Conservation (phyloP, 108 stramenopile species). For the Aurantiochytrium sp. region DNA sequence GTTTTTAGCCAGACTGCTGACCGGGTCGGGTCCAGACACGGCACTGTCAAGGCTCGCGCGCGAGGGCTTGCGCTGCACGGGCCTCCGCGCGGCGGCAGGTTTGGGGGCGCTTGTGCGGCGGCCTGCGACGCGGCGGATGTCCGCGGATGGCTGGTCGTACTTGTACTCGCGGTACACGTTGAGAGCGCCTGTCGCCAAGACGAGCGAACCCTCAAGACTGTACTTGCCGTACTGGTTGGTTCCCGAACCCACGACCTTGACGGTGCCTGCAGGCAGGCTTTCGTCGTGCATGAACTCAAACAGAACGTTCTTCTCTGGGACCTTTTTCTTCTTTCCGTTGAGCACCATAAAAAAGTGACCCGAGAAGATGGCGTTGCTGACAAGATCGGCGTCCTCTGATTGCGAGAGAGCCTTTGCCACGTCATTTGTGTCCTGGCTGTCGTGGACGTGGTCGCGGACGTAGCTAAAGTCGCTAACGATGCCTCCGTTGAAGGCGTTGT, state of each 20-base stretch:
- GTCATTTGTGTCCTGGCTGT: not conserved
- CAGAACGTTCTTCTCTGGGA: not conserved
- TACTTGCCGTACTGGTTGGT: not conserved
- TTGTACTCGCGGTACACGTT: conserved; percentile 21
- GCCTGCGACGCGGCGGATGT: not conserved
- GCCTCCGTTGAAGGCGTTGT: conserved; percentile 1
- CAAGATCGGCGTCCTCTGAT: not conserved
- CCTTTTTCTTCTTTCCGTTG: not conserved
- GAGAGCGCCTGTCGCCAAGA: conserved; percentile 14
- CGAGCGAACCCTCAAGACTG: not conserved
- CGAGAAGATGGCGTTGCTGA: not conserved
- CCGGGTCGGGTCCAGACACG: not conserved
- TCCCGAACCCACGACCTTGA: not conserved
- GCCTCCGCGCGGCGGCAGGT: not conserved
- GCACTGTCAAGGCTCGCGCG: not conserved
- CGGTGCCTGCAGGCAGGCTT: not conserved
- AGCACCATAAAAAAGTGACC: not conserved
- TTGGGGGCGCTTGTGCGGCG: not conserved
- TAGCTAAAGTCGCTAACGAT: not conserved
- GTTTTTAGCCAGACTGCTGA: not conserved
- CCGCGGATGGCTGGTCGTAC: not conserved
- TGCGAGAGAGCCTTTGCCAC: not conserved
- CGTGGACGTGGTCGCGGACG: not conserved
- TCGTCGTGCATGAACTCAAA: not conserved
- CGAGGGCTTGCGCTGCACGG: not conserved